Evolutionary conservation across 2,329 filamentous ascomycete genomes (phyloP).

Genomic region (Basipetospora sp.): DNA sequence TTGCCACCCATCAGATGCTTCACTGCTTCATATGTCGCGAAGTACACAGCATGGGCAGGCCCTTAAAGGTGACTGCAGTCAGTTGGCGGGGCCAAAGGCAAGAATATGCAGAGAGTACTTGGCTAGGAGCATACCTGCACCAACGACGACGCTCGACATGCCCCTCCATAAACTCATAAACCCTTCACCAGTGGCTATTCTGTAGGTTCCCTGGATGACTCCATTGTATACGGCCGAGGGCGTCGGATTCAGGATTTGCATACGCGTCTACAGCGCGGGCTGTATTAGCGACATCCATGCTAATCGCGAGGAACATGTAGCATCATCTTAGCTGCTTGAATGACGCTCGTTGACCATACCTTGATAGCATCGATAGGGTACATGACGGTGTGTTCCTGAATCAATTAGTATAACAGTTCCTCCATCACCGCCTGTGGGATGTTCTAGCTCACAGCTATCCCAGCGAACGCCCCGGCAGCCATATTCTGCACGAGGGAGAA

Average conservation of each 20-base stretch:
- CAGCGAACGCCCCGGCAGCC: constrained; percentile 88
- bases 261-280: no score
- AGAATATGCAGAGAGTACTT: no score
- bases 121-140: constrained; percentile 54
- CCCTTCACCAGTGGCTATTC: constrained; percentile 81
- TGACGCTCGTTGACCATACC: constrained; percentile 34
- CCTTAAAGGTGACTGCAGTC: constrained; percentile 35
- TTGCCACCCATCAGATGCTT: constrained; percentile 95
- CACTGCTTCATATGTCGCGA: constrained; percentile 92
- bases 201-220: constrained; percentile 80
- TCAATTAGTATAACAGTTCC: not conserved
- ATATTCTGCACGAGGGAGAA: constrained; percentile 92
- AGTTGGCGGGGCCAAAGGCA: constrained; percentile 9
- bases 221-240: constrained; percentile 73
- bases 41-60: constrained; percentile 93
- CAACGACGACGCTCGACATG: constrained; percentile 88
- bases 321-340: not conserved
- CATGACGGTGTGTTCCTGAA: constrained; percentile 93
- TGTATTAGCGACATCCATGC: no score
- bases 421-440: not conserved
- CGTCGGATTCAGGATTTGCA: constrained; percentile 86
- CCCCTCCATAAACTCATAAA: constrained; percentile 88
- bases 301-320: no score
- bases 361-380: constrained; percentile 97
- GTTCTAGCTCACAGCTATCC: constrained; percentile 60